A percentile compares a stretch with the other conserved stretches of the same genome.
Evolutionary conservation across 345 rosid genomes (phyloP).

Genomic region (Rhizophora mangle): DNA sequence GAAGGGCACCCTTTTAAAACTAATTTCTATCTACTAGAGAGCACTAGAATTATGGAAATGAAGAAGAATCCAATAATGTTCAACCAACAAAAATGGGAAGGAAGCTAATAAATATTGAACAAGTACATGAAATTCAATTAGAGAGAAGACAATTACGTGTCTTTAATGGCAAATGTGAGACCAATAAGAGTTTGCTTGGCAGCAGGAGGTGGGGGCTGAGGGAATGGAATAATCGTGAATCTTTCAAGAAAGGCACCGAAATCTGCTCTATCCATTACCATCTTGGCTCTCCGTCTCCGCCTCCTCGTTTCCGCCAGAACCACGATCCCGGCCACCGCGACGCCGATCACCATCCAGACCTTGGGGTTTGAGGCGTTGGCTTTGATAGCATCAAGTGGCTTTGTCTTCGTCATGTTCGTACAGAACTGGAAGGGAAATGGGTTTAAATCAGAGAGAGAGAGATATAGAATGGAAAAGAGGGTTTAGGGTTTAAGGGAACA

Average conservation of each 20-base stretch:
- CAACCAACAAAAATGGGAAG: too few species aligned
- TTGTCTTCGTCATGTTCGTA: conserved; percentile 33
- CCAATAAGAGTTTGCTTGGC: conserved; percentile 63
- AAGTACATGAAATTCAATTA: background rate
- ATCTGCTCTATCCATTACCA: conserved; percentile 37
- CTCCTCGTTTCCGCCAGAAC: conserved; percentile 64
- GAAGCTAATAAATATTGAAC: too few species aligned
- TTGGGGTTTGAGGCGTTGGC: conserved; percentile 57
- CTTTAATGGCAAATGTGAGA: conserved; percentile 74
- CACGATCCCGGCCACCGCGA: conserved; percentile 69
- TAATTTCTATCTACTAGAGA: too few species aligned
- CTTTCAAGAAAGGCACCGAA: conserved; percentile 77
- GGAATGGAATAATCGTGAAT: conserved; percentile 64
- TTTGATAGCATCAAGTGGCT: conserved; percentile 42
- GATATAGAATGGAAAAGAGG: background rate
- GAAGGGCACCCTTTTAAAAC: too few species aligned
- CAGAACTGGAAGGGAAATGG: background rate
- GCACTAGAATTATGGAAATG: too few species aligned
- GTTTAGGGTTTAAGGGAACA: conserved; percentile 14
- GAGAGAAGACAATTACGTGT: conserved; percentile 44
- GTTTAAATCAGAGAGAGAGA: background rate
- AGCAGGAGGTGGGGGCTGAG: conserved; percentile 92
- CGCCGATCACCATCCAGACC: conserved; percentile 73
- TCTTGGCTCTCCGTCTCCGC: conserved; percentile 45
- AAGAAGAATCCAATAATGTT: too few species aligned